Evolutionary conservation across 768 basidiomycete genomes (phyloP), one percentile per base, ranked within the genome.

Genomic region (Collybiopsis luxurians): DNA sequence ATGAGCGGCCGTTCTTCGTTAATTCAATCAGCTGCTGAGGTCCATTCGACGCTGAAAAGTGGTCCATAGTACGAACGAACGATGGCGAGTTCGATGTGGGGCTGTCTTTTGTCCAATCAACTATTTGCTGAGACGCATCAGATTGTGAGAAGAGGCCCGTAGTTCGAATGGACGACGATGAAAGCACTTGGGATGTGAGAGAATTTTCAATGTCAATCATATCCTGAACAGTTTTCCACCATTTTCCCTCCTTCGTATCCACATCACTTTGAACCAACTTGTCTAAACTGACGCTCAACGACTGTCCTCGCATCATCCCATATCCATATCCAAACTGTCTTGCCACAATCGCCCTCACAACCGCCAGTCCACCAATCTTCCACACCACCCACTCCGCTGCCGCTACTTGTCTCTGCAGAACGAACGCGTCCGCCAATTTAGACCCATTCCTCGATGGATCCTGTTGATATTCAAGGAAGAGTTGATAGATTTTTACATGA

Each of bases 351-450:
- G 81, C 78, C 69, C 89, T 89, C 64, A 88, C 75, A 3, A 83
- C 87, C 2, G 80, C 80, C 43, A 90, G 84, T 1, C 86, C 86
- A 15, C 88, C 86, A 15, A 86, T 69, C 64, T 82, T 84, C 27
- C 77, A 75, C 24, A 76, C 69, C 15, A 84, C 84, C 80, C 83
- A 86, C 64, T 90, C 88, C 3, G 79, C 83, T 61, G 87, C 86
- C 0, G 81, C 81, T 26, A 82, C 71, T 57, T 82, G 70, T 1
- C 75, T 81, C 63, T 89, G 88, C 0, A 87, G 62, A 51, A 75
- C 71, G 75, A 82, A 80, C 1, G 88, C 87, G 54, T 87, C 84
- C 28, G 77, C 68, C 15, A 80, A 55, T 2, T 36, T 21, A 7
- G 11, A 19, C 50, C 34, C 50, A 17, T 51, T 23, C 17, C 36